Base-by-base conservation (phyloP, 345 rosid species). In the Populus simonii region DNA sequence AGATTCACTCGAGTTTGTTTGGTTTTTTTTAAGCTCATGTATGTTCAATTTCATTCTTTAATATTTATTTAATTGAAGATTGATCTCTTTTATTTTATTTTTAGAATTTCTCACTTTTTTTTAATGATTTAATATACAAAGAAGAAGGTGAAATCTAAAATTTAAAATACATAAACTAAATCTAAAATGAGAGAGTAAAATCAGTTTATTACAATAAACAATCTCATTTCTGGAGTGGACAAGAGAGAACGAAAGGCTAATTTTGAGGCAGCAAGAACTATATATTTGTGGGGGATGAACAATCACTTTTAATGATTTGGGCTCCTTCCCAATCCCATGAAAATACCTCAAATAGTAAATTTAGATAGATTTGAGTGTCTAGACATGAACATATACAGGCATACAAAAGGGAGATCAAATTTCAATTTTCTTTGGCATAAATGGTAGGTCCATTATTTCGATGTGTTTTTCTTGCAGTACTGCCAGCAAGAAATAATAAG, bases 391-490 rank as follows among this genome's bases (percentile, higher is more conserved):
- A 41, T 20, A 17, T 18, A 7, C 8, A 39, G 43, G 59, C 55
- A 23, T 23, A 33, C 73, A 43, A 43, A 18, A 7, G 53, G 16
- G 29, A 8, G 22, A 20, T 31, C 25, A 15, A 47, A 51, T 35
- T 35, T 36, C 66, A 75, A 36, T 27, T 38, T 31, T 55, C 27
- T n/a, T 49, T 12, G 31, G 43, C 17, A 18, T 8, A 7, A 63
- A 23, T 43, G 70, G 80, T 73, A 49, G 83, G 85, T 72, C 80
- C 82, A 51, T 15, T 62, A 9, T 22, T 17, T 47, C 12, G 4
- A 25, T 23, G 23, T 4, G 57, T 36, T 36, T 22, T 33, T 49
- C 36, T 51, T 33, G 35, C 35, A 3, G n/a, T 53, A 8, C 55
- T 35, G 23, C 6, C 51, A 33, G 51, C 27, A 53, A 68, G 17